A percentile compares a stretch with the other conserved stretches of the same genome.
Conservation (phyloP, 305 asterid genomes). For the Withania somnifera region DNA sequence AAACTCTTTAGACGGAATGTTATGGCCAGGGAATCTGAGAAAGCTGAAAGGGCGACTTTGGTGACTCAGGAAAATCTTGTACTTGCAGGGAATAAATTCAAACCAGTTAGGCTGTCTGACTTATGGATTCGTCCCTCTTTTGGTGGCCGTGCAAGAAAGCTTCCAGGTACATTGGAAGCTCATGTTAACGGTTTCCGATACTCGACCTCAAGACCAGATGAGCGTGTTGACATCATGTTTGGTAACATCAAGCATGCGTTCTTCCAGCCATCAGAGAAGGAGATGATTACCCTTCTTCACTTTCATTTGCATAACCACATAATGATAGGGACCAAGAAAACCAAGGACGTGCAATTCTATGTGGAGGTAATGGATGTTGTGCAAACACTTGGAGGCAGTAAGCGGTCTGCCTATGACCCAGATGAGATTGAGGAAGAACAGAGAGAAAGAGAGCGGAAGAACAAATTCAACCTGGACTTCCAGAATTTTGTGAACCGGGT, state of each 20-base stretch:
- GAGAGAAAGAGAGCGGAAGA: conserved; percentile 72
- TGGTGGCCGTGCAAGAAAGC: conserved; percentile 66
- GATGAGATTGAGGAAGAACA: conserved; percentile 93
- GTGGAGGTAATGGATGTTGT: conserved; percentile 81
- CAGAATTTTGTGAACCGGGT: conserved; percentile 64
- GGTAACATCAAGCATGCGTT: conserved; percentile 66
- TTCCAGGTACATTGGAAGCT: conserved; percentile 62
- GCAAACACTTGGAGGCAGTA: conserved; percentile 62
- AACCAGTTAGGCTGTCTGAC: conserved; percentile 56
- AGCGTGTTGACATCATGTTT: conserved; percentile 66
- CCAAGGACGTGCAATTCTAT: conserved; percentile 75
- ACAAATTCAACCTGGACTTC: conserved; percentile 63
- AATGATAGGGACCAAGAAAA: conserved; percentile 79
- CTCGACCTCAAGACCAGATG: conserved; percentile 54
- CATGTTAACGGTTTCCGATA: conserved; percentile 69
- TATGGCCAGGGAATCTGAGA: conserved; percentile 62
- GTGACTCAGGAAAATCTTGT: conserved; percentile 62
- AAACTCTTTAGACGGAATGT: conserved; percentile 53
- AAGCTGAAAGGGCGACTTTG: conserved; percentile 70
- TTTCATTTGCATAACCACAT: conserved; percentile 78
- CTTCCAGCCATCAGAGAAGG: conserved; percentile 82
- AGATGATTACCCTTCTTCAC: conserved; percentile 79
- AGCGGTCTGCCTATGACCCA: conserved; percentile 71
- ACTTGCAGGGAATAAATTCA: conserved; percentile 51
- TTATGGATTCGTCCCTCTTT: conserved; percentile 72